Evolutionary conservation across 2,329 filamentous ascomycete genomes (phyloP).

Genomic region (Apiospora saccharicola): DNA sequence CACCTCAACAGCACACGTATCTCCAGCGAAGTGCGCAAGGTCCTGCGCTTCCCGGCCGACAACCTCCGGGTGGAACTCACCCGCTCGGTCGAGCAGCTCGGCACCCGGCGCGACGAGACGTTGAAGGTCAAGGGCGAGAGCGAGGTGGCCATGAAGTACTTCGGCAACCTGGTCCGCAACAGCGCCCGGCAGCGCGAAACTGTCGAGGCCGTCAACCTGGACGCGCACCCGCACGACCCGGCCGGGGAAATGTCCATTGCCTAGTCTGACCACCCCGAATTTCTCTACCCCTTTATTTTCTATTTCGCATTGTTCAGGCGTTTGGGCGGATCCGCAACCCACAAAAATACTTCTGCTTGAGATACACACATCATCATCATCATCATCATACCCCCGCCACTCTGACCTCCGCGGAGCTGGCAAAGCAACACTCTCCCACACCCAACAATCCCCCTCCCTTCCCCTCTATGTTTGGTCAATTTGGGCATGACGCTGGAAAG

Average conservation of each 20-base stretch:
- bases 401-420: not conserved
- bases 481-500: conserved; percentile 2
- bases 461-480: not conserved
- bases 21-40: conserved; percentile 83
- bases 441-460: not conserved
- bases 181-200: conserved; percentile 59
- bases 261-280: not conserved
- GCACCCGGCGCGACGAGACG: conserved; percentile 80
- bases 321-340: conserved; percentile 15
- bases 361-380: not conserved
- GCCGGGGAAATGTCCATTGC: conserved; percentile 25
- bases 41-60: conserved; percentile 86
- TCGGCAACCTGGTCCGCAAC: conserved; percentile 80
- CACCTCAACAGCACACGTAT: conserved; percentile 89
- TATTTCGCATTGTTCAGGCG: conserved; percentile 19
- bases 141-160: conserved; percentile 88
- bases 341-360: not conserved
- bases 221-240: conserved; percentile 53
- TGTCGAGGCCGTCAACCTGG: conserved; percentile 62
- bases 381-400: conserved; percentile 4
- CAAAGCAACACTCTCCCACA: not conserved
- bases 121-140: conserved; percentile 83
- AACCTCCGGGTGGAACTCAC: conserved; percentile 85
- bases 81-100: conserved; percentile 84
- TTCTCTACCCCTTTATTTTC: not conserved